Percentiles rank a stretch among this genome's conserved stretches.
Evolutionary conservation across 75 land plant genomes (phyloP).

Genomic region (Pinus taeda): DNA sequence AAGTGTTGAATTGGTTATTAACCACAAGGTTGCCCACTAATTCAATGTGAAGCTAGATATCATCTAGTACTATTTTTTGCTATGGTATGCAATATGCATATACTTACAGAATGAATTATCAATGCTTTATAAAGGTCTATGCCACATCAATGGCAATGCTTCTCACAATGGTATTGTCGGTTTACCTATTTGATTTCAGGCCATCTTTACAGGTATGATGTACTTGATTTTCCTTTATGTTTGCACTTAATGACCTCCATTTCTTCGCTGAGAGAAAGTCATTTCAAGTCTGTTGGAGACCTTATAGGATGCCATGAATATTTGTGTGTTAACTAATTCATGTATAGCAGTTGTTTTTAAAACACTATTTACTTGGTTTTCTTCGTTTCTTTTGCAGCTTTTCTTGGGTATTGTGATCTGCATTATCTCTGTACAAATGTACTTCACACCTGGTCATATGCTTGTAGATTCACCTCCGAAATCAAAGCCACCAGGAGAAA

Average conservation of each 20-base stretch:
- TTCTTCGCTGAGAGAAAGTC: background rate
- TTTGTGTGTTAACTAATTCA: background rate
- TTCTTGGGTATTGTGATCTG: conserved; percentile 88
- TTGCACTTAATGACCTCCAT: background rate
- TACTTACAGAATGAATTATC: background rate
- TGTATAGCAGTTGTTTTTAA: background rate
- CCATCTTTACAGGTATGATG: conserved; percentile 82
- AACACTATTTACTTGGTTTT: background rate
- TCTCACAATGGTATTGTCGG: conserved; percentile 85
- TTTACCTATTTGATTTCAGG: conserved; percentile 71
- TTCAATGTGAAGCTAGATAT: background rate
- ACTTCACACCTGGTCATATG: conserved; percentile 78
- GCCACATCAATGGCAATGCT: conserved; percentile 99
- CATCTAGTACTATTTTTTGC: background rate
- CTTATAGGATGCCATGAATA: background rate
- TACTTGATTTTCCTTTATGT: background rate
- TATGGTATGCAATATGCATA: background rate
- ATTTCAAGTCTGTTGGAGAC: background rate
- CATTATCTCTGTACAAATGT: conserved; percentile 93
- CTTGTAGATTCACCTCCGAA: conserved; percentile 66
- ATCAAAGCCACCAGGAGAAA: conserved; percentile 15
- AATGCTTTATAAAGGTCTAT: conserved; percentile 62
- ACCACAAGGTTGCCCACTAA: background rate
- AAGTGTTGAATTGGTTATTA: background rate
- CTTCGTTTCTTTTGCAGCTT: conserved; percentile 50